Conservation (phyloP, 2,329 filamentous ascomycete genomes). For the Sclerotinia subarctica region DNA sequence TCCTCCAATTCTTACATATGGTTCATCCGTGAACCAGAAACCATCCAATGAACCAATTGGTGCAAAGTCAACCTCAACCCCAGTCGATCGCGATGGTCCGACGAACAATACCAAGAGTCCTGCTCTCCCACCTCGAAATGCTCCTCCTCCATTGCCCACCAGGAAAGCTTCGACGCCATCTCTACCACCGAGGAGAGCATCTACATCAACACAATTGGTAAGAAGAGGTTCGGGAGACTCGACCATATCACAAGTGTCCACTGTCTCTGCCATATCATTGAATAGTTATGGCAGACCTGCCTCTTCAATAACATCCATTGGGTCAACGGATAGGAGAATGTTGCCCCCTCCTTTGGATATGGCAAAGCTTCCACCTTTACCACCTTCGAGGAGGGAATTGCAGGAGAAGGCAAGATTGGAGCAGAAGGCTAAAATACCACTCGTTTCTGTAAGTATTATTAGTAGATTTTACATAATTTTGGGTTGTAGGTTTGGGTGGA, state of each 20-base stretch:
- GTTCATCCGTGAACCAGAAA: slow-evolving; percentile 31
- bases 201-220: slow-evolving; percentile 38
- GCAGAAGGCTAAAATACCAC: slow-evolving; percentile 33
- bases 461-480: not conserved
- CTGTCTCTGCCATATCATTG: slow-evolving; percentile 52
- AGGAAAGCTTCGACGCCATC: slow-evolving; percentile 44
- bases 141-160: slow-evolving; percentile 50
- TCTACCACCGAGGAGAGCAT: slow-evolving; percentile 10
- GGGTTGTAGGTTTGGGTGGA: not conserved
- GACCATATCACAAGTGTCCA: slow-evolving; percentile 53
- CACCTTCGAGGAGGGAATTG: slow-evolving; percentile 52
- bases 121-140: slow-evolving; percentile 32
- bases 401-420: slow-evolving; percentile 49
- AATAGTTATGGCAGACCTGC: slow-evolving; percentile 39
- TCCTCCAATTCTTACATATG: slow-evolving; percentile 37
- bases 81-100: slow-evolving; percentile 34
- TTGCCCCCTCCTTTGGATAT: slow-evolving; percentile 56
- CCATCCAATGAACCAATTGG: slow-evolving; percentile 33
- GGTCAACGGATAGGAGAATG: slow-evolving; percentile 46
- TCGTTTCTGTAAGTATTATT: slow-evolving; percentile 16
- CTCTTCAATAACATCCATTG: slow-evolving; percentile 47
- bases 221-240: slow-evolving; percentile 56
- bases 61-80: slow-evolving; percentile 29
- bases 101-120: slow-evolving; percentile 27
- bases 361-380: slow-evolving; percentile 55